A percentile compares a stretch with the other conserved stretches of the same genome.
These are phyloP conservation scores for Macaranga tanarius DNA, from an alignment of 441 rosid genomes.

Conservation along the genomic window DNA sequence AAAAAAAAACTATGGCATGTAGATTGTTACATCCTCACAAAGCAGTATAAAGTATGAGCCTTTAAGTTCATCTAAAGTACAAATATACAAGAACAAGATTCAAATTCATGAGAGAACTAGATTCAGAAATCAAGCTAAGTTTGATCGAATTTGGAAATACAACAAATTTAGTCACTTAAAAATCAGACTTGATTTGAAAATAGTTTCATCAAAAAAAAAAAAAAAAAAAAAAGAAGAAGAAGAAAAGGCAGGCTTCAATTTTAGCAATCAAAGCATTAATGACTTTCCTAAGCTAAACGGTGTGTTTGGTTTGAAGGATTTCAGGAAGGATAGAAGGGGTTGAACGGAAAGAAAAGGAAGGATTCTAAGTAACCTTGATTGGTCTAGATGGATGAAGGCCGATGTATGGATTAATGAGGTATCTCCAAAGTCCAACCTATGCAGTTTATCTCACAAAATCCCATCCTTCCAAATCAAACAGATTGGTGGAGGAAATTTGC, in stretches of 20 bases:
- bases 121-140: neutral
- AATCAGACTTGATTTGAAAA: neutral
- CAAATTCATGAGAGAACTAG: neutral
- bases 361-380: too few relatives aligned
- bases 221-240: too few relatives aligned
- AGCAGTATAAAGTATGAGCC: neutral
- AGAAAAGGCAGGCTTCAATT: neutral
- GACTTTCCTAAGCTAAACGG: too few relatives aligned
- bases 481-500: too few relatives aligned
- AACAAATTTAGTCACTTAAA: neutral
- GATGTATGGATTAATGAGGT: too few relatives aligned
- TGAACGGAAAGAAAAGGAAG: too few relatives aligned
- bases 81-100: neutral
- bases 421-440: too few relatives aligned
- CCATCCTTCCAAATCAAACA: too few relatives aligned
- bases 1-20: neutral
- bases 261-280: neutral
- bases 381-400: too few relatives aligned
- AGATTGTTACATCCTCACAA: neutral
- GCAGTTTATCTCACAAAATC: too few relatives aligned
- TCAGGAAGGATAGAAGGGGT: too few relatives aligned
- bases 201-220: neutral
- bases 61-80: neutral
- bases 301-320: too few relatives aligned
- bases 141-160: neutral